Evolutionary conservation across 257 asterid species (phyloP).

Genomic region (Rauvolfia tetraphylla): DNA sequence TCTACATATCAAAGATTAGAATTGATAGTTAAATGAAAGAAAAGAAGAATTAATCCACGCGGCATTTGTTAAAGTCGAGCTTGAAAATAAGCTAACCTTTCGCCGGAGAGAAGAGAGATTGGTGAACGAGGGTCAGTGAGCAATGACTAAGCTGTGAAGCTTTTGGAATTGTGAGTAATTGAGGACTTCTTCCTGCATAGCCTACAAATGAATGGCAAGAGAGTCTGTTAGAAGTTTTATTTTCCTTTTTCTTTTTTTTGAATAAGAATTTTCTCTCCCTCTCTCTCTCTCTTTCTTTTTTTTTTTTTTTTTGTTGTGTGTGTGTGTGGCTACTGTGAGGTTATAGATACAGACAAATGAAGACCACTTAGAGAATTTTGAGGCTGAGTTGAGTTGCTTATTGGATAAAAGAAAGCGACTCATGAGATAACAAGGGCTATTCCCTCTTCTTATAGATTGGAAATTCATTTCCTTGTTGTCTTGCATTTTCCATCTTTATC

Average conservation of each 20-base stretch:
- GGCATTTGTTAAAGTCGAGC: background rate
- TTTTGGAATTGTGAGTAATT: background rate
- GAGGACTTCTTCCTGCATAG: background rate
- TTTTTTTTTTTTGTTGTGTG: background rate
- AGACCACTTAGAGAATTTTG: constrained; percentile 2
- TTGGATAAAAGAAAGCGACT: constrained; percentile 11
- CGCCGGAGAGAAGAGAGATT: background rate
- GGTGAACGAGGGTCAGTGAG: background rate
- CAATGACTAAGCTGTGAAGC: background rate
- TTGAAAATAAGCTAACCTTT: background rate
- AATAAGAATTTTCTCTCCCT: background rate
- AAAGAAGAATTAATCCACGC: background rate
- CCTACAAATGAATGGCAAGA: background rate
- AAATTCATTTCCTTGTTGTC: too few relatives aligned
- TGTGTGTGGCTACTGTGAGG: constrained; percentile 12
- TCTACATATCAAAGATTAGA: too few relatives aligned
- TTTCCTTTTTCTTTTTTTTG: background rate
- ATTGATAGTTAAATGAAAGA: background rate
- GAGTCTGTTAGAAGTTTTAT: background rate
- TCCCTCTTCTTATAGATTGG: background rate
- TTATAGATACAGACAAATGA: background rate
- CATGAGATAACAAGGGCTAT: constrained; percentile 2
- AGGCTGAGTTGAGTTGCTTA: constrained; percentile 9
- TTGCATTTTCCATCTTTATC: too few relatives aligned
- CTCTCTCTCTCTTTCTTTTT: too few relatives aligned